A percentile compares a stretch with the other conserved stretches of the same genome.
Evolutionary conservation across 2,329 filamentous ascomycete genomes (phyloP).

Genomic region (Cephalotrichum gorgonifer): DNA sequence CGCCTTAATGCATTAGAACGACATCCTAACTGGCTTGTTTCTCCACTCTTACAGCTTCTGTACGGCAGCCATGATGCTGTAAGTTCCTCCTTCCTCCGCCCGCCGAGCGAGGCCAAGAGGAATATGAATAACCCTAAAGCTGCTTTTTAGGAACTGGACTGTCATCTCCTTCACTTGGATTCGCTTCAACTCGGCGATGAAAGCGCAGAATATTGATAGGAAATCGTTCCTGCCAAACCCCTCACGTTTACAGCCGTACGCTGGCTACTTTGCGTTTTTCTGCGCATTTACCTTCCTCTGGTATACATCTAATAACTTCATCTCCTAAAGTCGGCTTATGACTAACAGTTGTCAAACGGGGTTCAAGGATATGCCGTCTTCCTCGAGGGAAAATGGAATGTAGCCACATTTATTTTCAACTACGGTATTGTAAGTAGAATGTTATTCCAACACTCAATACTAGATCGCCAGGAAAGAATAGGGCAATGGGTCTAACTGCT

Average conservation of each 20-base stretch:
- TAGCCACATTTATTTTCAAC: too few species aligned
- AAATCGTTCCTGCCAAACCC: neutral
- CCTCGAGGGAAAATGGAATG: constrained; percentile 3
- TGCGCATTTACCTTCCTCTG: constrained; percentile 2
- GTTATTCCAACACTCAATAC: too few species aligned
- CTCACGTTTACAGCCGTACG: constrained; percentile 1
- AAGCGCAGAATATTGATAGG: constrained; percentile 5
- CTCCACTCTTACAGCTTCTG: neutral
- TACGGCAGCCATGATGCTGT: constrained; percentile 1
- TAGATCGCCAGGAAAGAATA: too few species aligned
- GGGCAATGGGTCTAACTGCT: too few species aligned
- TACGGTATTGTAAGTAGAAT: too few species aligned
- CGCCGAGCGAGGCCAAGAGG: too few species aligned
- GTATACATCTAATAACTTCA: too few species aligned
- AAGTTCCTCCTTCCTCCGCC: too few species aligned
- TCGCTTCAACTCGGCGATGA: constrained; percentile 2
- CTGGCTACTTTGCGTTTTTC: constrained; percentile 1
- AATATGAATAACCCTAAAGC: neutral
- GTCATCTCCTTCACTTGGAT: constrained; percentile 7
- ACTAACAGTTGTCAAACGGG: neutral
- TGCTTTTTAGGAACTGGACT: neutral
- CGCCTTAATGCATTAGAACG: neutral
- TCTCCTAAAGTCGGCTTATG: too few species aligned
- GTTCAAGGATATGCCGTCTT: neutral
- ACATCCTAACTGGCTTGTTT: neutral